A percentile compares a stretch with the other conserved stretches of the same genome.
These are phyloP conservation scores for Cenococcum geophilum DNA, from an alignment of 495 filamentous ascomycete species.

Conservation along the genomic window DNA sequence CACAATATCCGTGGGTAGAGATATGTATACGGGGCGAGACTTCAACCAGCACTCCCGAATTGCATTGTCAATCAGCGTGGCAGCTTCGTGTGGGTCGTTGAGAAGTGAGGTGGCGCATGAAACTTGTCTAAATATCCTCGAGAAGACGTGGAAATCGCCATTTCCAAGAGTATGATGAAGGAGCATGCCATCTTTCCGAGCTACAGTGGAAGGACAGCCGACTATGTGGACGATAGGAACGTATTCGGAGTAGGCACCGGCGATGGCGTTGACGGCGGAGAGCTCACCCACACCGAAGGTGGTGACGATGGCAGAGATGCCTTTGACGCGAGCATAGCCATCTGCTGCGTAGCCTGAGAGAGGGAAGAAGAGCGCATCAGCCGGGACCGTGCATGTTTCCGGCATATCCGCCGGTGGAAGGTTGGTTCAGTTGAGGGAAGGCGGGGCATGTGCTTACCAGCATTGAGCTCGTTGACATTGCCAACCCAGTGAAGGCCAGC, in stretches of 20 bases:
- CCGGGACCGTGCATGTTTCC: neutral
- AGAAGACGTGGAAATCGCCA: slow-evolving; percentile 81
- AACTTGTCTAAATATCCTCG: slow-evolving; percentile 66
- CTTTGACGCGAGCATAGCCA: slow-evolving; percentile 64
- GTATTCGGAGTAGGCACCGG: slow-evolving; percentile 65
- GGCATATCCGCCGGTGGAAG: slow-evolving; percentile 11
- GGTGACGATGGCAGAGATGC: slow-evolving; percentile 58
- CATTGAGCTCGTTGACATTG: slow-evolving; percentile 64
- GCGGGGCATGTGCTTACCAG: slow-evolving; percentile 43
- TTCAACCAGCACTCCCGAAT: slow-evolving; percentile 69
- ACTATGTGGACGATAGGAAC: slow-evolving; percentile 80
- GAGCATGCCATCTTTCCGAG: slow-evolving; percentile 58
- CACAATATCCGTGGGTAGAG: slow-evolving; percentile 80
- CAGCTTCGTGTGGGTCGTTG: slow-evolving; percentile 60
- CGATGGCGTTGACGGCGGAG: slow-evolving; percentile 61
- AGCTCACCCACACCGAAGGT: slow-evolving; percentile 69
- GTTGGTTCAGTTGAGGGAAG: slow-evolving; percentile 2
- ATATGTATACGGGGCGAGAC: slow-evolving; percentile 61
- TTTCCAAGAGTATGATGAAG: slow-evolving; percentile 93
- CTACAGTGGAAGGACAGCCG: slow-evolving; percentile 57
- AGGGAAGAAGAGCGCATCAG: slow-evolving; percentile 25
- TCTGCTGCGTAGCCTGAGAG: slow-evolving; percentile 62
- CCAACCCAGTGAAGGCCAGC: slow-evolving; percentile 59
- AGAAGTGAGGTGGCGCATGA: slow-evolving; percentile 65
- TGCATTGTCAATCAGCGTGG: slow-evolving; percentile 70